These are phyloP conservation scores for Entrophospora sp. DNA, from an alignment of 192 early-diverging fungal species.

Conservation along the genomic window DNA sequence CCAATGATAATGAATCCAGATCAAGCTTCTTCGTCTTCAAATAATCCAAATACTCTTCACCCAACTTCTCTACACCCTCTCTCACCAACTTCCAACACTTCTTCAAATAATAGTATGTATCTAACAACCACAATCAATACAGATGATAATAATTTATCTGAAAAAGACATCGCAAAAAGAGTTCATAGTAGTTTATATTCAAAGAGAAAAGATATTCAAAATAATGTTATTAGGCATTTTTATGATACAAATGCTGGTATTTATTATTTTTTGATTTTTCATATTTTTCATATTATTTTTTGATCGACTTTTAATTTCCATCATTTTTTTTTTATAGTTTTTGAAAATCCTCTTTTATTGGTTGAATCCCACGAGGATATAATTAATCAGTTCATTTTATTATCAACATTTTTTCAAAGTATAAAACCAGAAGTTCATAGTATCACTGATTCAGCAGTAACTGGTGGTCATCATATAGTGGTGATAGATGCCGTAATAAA, in stretches of 20 bases:
- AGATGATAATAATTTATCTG: too few species aligned
- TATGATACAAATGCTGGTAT: slow-evolving; percentile 11
- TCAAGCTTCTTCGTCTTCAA: too few species aligned
- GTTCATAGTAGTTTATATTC: background rate
- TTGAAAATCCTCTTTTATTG: background rate
- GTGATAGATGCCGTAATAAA: slow-evolving; percentile 7
- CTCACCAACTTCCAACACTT: too few species aligned
- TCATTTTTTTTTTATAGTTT: slow-evolving; percentile 5
- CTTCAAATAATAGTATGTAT: too few species aligned
- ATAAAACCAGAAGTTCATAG: background rate
- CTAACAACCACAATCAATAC: too few species aligned
- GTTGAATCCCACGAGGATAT: background rate
- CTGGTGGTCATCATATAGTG: slow-evolving; percentile 2
- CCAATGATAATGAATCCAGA: too few species aligned
- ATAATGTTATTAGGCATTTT: background rate
- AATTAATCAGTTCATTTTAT: background rate
- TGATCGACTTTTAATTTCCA: background rate
- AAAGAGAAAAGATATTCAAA: background rate
- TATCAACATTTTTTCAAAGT: background rate
- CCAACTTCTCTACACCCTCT: too few species aligned
- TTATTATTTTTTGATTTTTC: background rate
- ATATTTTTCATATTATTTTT: background rate
- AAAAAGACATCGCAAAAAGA: background rate
- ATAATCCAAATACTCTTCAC: too few species aligned
- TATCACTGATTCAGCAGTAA: background rate